These are phyloP conservation scores for Gaertneriomyces sp. DNA, from an alignment of 192 early-diverging fungal species.

Conservation along the genomic window DNA sequence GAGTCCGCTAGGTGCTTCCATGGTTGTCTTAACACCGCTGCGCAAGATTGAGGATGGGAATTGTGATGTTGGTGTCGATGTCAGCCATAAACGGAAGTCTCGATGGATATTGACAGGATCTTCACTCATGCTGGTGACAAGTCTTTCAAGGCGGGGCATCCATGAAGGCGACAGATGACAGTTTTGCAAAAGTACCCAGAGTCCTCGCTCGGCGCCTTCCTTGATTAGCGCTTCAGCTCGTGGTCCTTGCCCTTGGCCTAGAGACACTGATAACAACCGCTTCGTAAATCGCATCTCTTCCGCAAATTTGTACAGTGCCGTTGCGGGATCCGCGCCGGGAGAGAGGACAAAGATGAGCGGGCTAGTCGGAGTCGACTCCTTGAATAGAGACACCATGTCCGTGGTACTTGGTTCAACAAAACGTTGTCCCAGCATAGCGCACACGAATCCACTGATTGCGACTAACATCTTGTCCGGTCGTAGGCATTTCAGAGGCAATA, in stretches of 20 bases:
- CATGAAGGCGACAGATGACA: slow-evolving; percentile 58
- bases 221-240: slow-evolving; percentile 54
- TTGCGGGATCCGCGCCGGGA: slow-evolving; percentile 57
- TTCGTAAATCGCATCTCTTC: slow-evolving; percentile 61
- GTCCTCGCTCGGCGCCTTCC: slow-evolving; percentile 57
- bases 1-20: slow-evolving; percentile 60
- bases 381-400: slow-evolving; percentile 51
- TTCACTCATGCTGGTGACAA: slow-evolving; percentile 52
- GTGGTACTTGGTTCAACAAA: slow-evolving; percentile 59
- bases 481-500: slow-evolving; percentile 50
- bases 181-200: slow-evolving; percentile 59
- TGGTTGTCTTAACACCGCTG: slow-evolving; percentile 59
- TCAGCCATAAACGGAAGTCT: slow-evolving; percentile 58
- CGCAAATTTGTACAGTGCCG: slow-evolving; percentile 56
- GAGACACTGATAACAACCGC: slow-evolving; percentile 50
- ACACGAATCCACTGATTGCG: slow-evolving; percentile 57
- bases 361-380: slow-evolving; percentile 51
- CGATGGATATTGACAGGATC: slow-evolving; percentile 50
- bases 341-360: slow-evolving; percentile 60
- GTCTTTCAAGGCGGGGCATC: slow-evolving; percentile 58
- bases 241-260: slow-evolving; percentile 61
- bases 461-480: slow-evolving; percentile 52
- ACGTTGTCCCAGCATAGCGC: slow-evolving; percentile 44
- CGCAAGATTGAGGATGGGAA: slow-evolving; percentile 61
- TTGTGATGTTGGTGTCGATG: slow-evolving; percentile 56